Percentiles rank a stretch among this genome's conserved stretches.
Conservation (phyloP, 768 basidiomycete genomes). For the Agaricus sinodeliciosus region DNA sequence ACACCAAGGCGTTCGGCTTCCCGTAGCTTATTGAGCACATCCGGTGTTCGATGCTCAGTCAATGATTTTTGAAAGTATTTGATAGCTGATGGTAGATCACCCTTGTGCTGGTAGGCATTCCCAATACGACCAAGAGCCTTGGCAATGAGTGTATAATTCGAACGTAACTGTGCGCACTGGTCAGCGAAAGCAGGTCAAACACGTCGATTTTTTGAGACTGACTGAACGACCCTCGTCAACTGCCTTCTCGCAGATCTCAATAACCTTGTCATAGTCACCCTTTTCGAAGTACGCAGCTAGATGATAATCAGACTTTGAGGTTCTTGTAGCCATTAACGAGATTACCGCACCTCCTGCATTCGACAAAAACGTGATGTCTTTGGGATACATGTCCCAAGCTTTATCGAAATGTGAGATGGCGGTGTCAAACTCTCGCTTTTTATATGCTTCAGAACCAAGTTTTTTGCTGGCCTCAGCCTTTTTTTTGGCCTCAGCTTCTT, state of each 20-base stretch:
- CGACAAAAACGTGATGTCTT: constrained; percentile 90
- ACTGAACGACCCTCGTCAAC: constrained; percentile 89
- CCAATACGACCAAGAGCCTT: constrained; percentile 93
- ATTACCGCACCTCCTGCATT: constrained; percentile 68
- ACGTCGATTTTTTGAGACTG: constrained; percentile 13
- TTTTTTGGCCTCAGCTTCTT: constrained; percentile 69
- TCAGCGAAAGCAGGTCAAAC: not conserved
- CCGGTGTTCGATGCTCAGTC: constrained; percentile 93
- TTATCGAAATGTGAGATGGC: constrained; percentile 73
- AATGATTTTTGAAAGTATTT: constrained; percentile 92
- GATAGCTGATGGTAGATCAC: constrained; percentile 70
- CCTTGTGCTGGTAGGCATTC: constrained; percentile 75
- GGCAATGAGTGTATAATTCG: constrained; percentile 92
- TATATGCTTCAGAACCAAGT: constrained; percentile 76
- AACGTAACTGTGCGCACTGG: constrained; percentile 52
- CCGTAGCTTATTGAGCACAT: constrained; percentile 85
- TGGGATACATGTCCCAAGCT: constrained; percentile 91
- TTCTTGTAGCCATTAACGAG: not conserved
- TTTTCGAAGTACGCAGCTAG: constrained; percentile 91
- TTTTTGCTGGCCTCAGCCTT: constrained; percentile 78
- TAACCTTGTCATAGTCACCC: constrained; percentile 84
- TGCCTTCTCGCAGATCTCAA: constrained; percentile 93
- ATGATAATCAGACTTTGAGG: not conserved
- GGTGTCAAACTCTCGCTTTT: constrained; percentile 73
- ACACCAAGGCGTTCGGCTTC: constrained; percentile 71